Evolutionary conservation across 176 grass and related monocot genomes (phyloP).

Genomic region (Bromus sterilis): DNA sequence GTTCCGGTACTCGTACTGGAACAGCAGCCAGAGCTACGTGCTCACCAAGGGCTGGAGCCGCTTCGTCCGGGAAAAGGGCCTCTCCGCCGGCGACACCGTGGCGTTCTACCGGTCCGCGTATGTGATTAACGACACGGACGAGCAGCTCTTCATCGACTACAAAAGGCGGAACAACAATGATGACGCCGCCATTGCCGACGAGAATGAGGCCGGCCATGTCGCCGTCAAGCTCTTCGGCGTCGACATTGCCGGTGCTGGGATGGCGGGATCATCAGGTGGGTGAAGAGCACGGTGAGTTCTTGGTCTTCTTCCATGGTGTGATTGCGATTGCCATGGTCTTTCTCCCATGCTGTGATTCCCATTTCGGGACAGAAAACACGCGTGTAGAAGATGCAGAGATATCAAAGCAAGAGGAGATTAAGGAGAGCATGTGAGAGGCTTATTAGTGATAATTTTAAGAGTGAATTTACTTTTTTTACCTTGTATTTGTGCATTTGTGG

Average conservation of each 20-base stretch:
- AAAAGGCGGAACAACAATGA: not conserved
- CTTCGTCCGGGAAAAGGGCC: slow-evolving; percentile 74
- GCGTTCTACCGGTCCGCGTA: not conserved
- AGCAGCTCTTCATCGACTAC: not conserved
- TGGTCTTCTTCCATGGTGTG: not conserved
- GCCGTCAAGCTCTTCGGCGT: not conserved
- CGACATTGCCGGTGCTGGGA: not conserved
- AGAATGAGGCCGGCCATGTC: not conserved
- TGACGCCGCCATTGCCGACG: not conserved
- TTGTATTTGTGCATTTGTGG: too few species aligned
- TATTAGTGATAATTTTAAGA: too few species aligned
- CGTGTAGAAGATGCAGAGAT: too few species aligned
- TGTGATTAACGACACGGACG: not conserved
- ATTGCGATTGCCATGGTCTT: not conserved
- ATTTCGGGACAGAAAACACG: not conserved
- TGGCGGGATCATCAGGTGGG: not conserved
- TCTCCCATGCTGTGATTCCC: not conserved
- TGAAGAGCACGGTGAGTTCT: not conserved
- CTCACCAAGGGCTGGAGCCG: slow-evolving; percentile 88
- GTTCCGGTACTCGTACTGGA: slow-evolving; percentile 86
- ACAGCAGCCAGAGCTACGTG: slow-evolving; percentile 94
- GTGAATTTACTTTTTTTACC: too few species aligned
- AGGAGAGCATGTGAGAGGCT: too few species aligned
- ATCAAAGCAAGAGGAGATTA: too few species aligned
- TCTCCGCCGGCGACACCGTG: slow-evolving; percentile 45